Evolutionary conservation across 2,329 filamentous ascomycete genomes (phyloP), one percentile per base, ranked within the genome.

Genomic region (Tolypocladium tropicale): DNA sequence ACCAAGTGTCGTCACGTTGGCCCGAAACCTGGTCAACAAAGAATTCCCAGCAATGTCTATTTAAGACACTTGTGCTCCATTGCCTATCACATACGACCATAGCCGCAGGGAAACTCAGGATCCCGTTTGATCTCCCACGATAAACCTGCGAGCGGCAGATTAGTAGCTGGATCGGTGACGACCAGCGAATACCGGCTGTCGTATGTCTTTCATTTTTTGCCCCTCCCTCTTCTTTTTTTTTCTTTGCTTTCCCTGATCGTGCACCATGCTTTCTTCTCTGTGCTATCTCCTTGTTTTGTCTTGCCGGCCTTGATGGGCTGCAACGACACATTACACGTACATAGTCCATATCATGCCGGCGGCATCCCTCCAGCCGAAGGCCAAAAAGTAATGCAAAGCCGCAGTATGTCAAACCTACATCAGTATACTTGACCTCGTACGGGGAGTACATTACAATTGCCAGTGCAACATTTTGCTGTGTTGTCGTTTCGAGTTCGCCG

Each of bases 181-280:
- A 55, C 58, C 55, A 60, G 59, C 55, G 57, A 60, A 60, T 57
- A 53, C 56, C 57, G 46, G 54, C 58, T 61, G 58, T 56, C 56
- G 59, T 61, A 60, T 60, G 58, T 59, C 52, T 50, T 30, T 30
- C 4, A 11, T 30, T 46, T 48, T 48, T 48, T 30, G 23, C 7
- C 16, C 7, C 16, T 7, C 7, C 12, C 9, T 21, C 9, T 21
- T 11, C 43, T 25, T 48, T 46, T 25, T 18, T 7, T 53, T 30
- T 53, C 33, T 3, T 33, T 51, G 25, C 30, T n/a, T 23, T 6
- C 2, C 21, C 3, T 34, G 4, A n/a, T 21, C 36, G 9, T 18
- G 34, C 14, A 16, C 9, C 1, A 6, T 32, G 18, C 32, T 30
- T 52, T 37, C 2, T 30, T 12, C 12, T 7, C 14, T 23, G 10